Evolutionary conservation across 2,329 filamentous ascomycete species (phyloP), one percentile per base, ranked within the genome.

Genomic region (Fusarium sp.): DNA sequence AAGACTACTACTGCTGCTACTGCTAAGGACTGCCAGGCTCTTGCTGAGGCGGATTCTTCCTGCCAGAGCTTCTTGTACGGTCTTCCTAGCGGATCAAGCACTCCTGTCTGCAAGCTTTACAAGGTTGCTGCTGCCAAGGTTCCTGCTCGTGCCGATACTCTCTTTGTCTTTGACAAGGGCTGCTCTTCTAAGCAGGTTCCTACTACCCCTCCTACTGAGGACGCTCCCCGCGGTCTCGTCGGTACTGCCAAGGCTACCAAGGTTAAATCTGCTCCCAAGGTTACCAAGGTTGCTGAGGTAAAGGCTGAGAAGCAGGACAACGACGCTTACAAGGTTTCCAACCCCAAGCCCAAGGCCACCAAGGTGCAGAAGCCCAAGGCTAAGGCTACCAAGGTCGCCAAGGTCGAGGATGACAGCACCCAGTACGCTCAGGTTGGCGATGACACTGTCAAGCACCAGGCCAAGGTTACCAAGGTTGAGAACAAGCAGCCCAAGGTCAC

Each of bases 131-230:
- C 63, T 20, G n/a, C 61, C 3, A 66, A 42, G 50, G 41, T 66
- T 24, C 61, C 61, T 42, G 41, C 42, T 39, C 63, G 50, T 0
- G 10, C 22, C 6, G 63, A 66, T 5, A 58, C 30, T 5, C 42
- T 66, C 7, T 66, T 66, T 15, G 30, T 39, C 11, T 66, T 66
- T 30, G 61, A 66, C 1, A 66, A 58, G 50, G 42, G 42, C 0
- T 66, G 63, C 18, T 66, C 63, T 18, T 50, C 61, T 12, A 66
- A 66, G 42, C 61, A 66, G 50, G 61, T 66, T 7, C 63, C 63
- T 8, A 66, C 50, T 1, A 66, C 61, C 0, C 28, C 50, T 6
- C 63, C 63, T 8, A 66, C 61, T 4, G 15, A 58, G 11, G 61
- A 50, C 1, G 50, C 63, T 6, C 48, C 61, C 6, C 63, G 63